Evolutionary conservation across 176 grass and related monocot genomes (phyloP).

Genomic region (Calamus simplicifolius): DNA sequence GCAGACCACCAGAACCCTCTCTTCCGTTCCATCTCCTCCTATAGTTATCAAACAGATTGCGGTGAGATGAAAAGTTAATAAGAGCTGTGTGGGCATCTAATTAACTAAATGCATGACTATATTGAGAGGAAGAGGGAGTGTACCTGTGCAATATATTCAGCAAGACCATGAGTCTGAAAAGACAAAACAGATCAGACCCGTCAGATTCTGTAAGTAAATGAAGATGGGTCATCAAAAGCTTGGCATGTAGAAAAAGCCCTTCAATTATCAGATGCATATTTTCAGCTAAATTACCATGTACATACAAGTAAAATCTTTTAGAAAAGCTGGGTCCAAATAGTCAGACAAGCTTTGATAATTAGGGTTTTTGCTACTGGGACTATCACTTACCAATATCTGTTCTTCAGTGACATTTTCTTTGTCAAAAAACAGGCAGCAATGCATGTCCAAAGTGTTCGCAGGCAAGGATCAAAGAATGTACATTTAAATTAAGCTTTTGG

Average conservation of each 20-base stretch:
- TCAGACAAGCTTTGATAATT: no score
- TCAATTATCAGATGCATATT: no score
- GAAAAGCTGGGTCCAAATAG: no score
- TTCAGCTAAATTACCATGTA: no score
- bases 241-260: background rate
- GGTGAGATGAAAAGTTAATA: background rate
- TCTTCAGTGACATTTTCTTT: no score
- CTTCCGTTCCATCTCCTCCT: conserved; percentile 99
- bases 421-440: no score
- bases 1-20: conserved; percentile 99
- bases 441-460: no score
- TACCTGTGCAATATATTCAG: conserved; percentile 99
- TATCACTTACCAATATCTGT: no score
- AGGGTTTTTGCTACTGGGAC: no score
- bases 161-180: conserved; percentile 90
- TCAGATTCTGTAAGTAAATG: conserved; percentile 43
- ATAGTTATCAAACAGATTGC: conserved; percentile 29
- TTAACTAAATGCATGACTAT: background rate
- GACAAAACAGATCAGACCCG: conserved; percentile 40
- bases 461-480: no score
- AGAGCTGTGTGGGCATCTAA: background rate
- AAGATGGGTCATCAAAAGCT: conserved; percentile 14
- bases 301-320: no score
- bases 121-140: background rate
- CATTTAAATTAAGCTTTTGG: no score